A percentile compares a stretch with the other conserved stretches of the same genome.
These are phyloP conservation scores for Monosporascus sp. DNA, from an alignment of 2,329 filamentous ascomycete genomes.

Conservation along the genomic window DNA sequence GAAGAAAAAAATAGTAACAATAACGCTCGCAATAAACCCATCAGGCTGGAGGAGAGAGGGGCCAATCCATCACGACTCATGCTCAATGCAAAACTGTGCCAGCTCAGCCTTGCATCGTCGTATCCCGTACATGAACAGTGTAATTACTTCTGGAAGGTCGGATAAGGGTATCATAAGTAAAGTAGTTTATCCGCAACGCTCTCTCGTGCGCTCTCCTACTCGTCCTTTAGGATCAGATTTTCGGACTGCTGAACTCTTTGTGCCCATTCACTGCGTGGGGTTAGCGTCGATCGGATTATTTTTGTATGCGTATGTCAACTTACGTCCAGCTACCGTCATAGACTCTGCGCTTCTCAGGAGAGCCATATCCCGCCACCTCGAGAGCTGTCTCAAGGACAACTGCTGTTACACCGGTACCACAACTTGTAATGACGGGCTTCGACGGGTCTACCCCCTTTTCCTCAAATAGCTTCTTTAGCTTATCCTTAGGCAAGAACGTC, in stretches of 20 bases:
- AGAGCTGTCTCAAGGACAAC: slow-evolving; percentile 86
- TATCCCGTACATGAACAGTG: no score
- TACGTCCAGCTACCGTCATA: slow-evolving; percentile 99
- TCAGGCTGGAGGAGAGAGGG: no score
- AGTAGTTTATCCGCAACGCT: slow-evolving; percentile 1
- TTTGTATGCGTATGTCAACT: slow-evolving; percentile 37
- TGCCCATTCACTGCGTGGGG: slow-evolving; percentile 55
- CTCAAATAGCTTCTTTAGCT: slow-evolving; percentile 72
- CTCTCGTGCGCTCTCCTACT: slow-evolving; percentile 5
- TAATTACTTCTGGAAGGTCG: slow-evolving; percentile 4
- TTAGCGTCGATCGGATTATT: slow-evolving; percentile 2
- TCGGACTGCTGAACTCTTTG: slow-evolving; percentile 59
- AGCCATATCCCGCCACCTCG: slow-evolving; percentile 69
- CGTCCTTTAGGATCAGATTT: slow-evolving; percentile 54
- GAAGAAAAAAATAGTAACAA: no score
- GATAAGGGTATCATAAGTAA: slow-evolving; percentile 16
- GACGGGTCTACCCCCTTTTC: slow-evolving; percentile 72
- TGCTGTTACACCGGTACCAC: slow-evolving; percentile 91
- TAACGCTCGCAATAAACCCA: no score
- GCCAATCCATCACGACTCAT: no score
- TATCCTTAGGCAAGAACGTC: slow-evolving; percentile 65
- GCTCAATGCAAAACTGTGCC: no score
- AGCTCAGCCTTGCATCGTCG: no score
- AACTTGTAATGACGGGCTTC: slow-evolving; percentile 81
- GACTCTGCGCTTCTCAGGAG: slow-evolving; percentile 62